Evolutionary conservation across 495 filamentous ascomycete species (phyloP).

Genomic region (Staphylotrichum tortipilum): DNA sequence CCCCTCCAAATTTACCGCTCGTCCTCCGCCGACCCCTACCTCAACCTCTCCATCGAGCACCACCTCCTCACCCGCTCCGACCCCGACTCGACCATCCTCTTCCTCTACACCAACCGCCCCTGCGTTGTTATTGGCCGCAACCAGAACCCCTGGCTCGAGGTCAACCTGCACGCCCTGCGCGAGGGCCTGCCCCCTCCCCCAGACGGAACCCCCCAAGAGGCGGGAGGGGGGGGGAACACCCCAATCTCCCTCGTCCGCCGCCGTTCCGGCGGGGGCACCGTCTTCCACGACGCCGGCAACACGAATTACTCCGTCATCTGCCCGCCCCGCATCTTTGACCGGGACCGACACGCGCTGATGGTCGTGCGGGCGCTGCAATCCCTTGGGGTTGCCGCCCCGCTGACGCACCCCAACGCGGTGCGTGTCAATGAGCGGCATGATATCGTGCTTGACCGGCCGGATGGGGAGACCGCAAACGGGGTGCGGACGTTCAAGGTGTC

Average conservation of each 20-base stretch:
- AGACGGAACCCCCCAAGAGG: neutral
- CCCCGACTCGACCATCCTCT: slow-evolving; percentile 62
- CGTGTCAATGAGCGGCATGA: slow-evolving; percentile 87
- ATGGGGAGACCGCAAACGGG: neutral
- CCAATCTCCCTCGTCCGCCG: slow-evolving; percentile 62
- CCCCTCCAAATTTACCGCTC: slow-evolving; percentile 65
- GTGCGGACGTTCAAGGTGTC: slow-evolving; percentile 63
- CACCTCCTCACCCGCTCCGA: slow-evolving; percentile 68
- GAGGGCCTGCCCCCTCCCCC: neutral
- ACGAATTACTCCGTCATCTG: slow-evolving; percentile 89
- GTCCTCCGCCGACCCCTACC: slow-evolving; percentile 60
- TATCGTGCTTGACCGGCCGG: slow-evolving; percentile 64
- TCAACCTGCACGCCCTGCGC: slow-evolving; percentile 56
- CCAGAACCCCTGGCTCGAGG: slow-evolving; percentile 94
- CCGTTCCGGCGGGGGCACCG: slow-evolving; percentile 80
- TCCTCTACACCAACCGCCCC: slow-evolving; percentile 80
- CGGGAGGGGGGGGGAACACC: too few species aligned
- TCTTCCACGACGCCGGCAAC: slow-evolving; percentile 88
- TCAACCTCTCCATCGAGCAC: slow-evolving; percentile 95
- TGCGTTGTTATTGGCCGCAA: slow-evolving; percentile 89
- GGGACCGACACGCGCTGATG: slow-evolving; percentile 85
- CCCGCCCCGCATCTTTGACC: slow-evolving; percentile 62
- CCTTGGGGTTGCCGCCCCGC: slow-evolving; percentile 32
- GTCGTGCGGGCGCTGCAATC: slow-evolving; percentile 65
- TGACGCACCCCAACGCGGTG: slow-evolving; percentile 16